Conservation (phyloP, 148 eudicot genomes). For the Spergularia marina region DNA sequence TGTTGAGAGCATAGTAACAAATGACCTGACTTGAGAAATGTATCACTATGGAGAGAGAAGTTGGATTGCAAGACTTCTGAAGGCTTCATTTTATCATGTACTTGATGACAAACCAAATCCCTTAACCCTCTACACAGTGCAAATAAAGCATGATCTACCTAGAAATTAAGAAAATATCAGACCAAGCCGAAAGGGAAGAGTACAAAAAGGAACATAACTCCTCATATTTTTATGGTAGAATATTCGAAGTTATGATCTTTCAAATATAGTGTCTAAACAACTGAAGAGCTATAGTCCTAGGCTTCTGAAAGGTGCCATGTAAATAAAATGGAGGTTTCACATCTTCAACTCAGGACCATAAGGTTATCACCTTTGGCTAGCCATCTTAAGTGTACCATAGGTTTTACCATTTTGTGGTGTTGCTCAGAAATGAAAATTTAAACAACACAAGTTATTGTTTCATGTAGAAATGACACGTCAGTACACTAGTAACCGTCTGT, state of each 20-base stretch:
- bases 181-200: conserved; percentile 11
- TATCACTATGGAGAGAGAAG: conserved; percentile 32
- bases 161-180: conserved; percentile 26
- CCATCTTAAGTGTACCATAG: too few species aligned
- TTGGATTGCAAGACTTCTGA: conserved; percentile 21
- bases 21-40: conserved; percentile 55
- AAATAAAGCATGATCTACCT: conserved; percentile 69
- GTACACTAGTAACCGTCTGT: not conserved
- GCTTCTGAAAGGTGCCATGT: too few species aligned
- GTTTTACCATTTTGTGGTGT: too few species aligned
- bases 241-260: too few species aligned
- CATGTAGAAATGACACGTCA: too few species aligned
- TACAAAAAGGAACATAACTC: not conserved
- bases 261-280: too few species aligned
- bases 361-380: too few species aligned
- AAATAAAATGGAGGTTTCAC: too few species aligned
- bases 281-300: too few species aligned
- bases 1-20: conserved; percentile 54
- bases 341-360: too few species aligned
- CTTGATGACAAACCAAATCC: conserved; percentile 31
- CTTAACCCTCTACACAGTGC: conserved; percentile 72
- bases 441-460: too few species aligned
- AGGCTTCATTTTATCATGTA: conserved; percentile 25
- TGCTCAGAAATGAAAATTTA: too few species aligned
- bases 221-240: not conserved